phyloP scores from a whole-genome alignment of 2,329 filamentous ascomycete genomes.

The Lasiodiplodia citricola region DNA sequence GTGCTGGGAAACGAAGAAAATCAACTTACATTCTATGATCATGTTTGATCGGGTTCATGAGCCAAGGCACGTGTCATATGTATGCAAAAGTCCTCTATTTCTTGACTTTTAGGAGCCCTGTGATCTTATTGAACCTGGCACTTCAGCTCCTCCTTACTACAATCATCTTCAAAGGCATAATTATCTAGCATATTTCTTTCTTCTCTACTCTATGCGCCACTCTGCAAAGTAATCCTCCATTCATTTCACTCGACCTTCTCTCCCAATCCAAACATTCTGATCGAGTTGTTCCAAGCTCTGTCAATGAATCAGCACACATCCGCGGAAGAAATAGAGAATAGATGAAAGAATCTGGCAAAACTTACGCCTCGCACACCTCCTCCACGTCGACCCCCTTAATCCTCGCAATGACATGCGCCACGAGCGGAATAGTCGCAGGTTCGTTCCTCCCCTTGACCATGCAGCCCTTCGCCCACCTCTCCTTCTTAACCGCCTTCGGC shows the following conservation, averaged over 20 bases:
- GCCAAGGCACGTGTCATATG: not conserved
- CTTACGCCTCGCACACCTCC: constrained; percentile 80
- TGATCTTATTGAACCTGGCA: not conserved
- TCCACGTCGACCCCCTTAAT: constrained; percentile 82
- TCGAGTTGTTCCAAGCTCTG: constrained; percentile 47
- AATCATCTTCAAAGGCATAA: not conserved
- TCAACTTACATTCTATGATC: not conserved
- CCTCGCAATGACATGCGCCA: constrained; percentile 85
- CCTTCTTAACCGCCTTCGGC: constrained; percentile 90
- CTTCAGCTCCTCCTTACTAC: not conserved
- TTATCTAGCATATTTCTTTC: not conserved
- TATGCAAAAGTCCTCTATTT: too few relatives aligned
- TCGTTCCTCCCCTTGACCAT: constrained; percentile 98
- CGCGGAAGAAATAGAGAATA: not conserved
- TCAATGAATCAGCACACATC: not conserved
- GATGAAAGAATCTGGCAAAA: constrained; percentile 29
- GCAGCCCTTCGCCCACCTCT: constrained; percentile 84
- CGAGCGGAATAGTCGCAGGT: constrained; percentile 81
- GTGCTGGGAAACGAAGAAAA: constrained; percentile 13
- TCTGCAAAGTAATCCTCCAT: not conserved
- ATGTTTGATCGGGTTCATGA: not conserved
- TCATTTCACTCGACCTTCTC: constrained; percentile 30
- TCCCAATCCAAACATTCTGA: constrained; percentile 47
- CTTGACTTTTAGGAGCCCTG: not conserved
- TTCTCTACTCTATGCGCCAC: not conserved